Conservation (phyloP, 192 early-diverging fungal species). For the Umbelopsis sp. region DNA sequence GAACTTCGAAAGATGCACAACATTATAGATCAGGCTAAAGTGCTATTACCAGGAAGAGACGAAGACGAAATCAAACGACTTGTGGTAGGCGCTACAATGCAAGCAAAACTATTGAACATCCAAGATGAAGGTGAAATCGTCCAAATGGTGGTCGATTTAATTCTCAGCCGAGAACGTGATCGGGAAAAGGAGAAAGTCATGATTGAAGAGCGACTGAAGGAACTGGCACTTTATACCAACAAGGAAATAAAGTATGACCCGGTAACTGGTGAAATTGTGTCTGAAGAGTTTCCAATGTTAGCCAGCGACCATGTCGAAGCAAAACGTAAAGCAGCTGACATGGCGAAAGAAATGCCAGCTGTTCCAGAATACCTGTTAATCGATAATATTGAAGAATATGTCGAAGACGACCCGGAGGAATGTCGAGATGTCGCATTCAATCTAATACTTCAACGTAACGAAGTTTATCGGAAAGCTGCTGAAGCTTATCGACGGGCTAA, state of each 20-base stretch:
- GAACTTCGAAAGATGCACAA: slow-evolving; percentile 31
- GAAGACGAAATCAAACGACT: slow-evolving; percentile 37
- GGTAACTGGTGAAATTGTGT: not conserved
- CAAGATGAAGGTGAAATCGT: slow-evolving; percentile 29
- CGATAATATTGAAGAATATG: slow-evolving; percentile 41
- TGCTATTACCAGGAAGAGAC: slow-evolving; percentile 30
- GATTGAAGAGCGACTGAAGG: slow-evolving; percentile 16
- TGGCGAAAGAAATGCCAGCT: slow-evolving; percentile 14
- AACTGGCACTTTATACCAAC: slow-evolving; percentile 27
- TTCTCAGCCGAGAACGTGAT: slow-evolving; percentile 37
- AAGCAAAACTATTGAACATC: slow-evolving; percentile 33
- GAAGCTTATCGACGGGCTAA: slow-evolving; percentile 32
- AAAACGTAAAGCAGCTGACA: not conserved
- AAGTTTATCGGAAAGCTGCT: slow-evolving; percentile 51
- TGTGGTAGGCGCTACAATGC: slow-evolving; percentile 38
- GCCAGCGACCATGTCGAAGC: not conserved
- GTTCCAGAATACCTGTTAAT: slow-evolving; percentile 39
- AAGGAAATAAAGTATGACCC: slow-evolving; percentile 28
- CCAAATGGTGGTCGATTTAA: slow-evolving; percentile 41
- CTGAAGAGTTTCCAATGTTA: not conserved
- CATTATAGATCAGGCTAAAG: slow-evolving; percentile 30
- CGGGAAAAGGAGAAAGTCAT: slow-evolving; percentile 19
- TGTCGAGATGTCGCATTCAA: slow-evolving; percentile 48
- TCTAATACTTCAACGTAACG: slow-evolving; percentile 43
- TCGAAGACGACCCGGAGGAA: slow-evolving; percentile 47